A percentile compares a stretch with the other conserved stretches of the same genome.
Conservation (phyloP, 23 red algal genomes). For the Gracilaria caudata region DNA sequence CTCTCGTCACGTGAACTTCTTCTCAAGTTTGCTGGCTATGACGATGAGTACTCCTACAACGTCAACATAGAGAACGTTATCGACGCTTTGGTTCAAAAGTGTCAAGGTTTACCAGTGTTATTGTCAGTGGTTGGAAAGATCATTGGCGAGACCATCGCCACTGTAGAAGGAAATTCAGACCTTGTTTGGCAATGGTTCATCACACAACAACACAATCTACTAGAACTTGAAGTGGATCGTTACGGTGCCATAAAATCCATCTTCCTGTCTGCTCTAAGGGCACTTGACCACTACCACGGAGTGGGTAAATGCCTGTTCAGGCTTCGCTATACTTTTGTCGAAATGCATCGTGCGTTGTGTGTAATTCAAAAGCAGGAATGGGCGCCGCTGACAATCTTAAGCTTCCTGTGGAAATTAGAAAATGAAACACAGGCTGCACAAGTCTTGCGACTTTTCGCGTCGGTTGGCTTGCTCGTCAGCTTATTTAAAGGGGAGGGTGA, state of each 20-base stretch:
- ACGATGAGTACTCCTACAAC: not conserved
- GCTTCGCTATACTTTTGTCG: not conserved
- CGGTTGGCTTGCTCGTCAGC: slow-evolving; percentile 4
- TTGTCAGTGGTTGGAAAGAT: slow-evolving; percentile 18
- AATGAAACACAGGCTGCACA: not conserved
- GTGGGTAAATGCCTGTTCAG: not conserved
- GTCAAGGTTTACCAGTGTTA: slow-evolving; percentile 15
- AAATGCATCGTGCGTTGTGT: not conserved
- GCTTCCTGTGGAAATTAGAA: slow-evolving; percentile 15
- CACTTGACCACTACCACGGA: slow-evolving; percentile 13
- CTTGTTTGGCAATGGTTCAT: slow-evolving; percentile 9
- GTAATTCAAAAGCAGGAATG: slow-evolving; percentile 22
- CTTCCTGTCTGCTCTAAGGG: not conserved
- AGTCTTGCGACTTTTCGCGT: slow-evolving; percentile 10
- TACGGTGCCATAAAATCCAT: not conserved
- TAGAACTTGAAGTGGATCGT: slow-evolving; percentile 13
- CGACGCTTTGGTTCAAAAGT: not conserved
- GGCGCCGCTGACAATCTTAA: slow-evolving; percentile 2
- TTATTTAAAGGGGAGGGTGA: slow-evolving; percentile 19
- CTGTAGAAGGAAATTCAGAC: not conserved
- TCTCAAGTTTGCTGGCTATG: slow-evolving; percentile 15
- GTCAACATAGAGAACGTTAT: not conserved
- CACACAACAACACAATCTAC: slow-evolving; percentile 9
- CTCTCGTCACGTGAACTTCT: not conserved
- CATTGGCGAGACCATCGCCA: not conserved